Evolutionary conservation across 108 stramenopile genomes (phyloP), one percentile per base, ranked within the genome.

Genomic region (Schizochytrium sp.): DNA sequence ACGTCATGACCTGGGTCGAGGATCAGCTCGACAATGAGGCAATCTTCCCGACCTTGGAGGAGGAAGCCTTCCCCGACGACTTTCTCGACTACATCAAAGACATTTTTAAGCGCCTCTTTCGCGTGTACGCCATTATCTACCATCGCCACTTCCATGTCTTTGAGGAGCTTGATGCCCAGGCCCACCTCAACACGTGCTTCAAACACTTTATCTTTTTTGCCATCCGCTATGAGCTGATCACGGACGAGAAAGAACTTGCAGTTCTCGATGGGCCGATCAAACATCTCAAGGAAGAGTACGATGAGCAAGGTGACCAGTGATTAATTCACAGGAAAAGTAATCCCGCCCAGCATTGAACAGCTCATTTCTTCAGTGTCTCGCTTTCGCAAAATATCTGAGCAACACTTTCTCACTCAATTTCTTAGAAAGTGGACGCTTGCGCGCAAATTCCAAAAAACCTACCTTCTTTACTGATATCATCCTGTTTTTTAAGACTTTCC

Each of bases 151-250:
- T 89, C 60, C 71, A 90, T 16, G 53, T 60, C 57, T 69, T 93
- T n/a, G 91, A 92, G 89, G 57, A 58, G 44, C 72, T 92, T 6
- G 92, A 89, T 41, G 93, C 92, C 28, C 92, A 72, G 19, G 72
- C 91, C 16, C 93, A 93, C 60, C 89, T 93, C n/a, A 93, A 93
- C 91, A 93, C 93, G 10, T 93, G 90, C 58, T 93, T 93, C 92
- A 93, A 93, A 90, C 93, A 93, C 91, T 93, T 93, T 60, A 76
- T 93, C n/a, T 92, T 91, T 45, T 93, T 93, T 87, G 55, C 59
- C 44, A 72, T 91, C 41, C 90, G 92, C 88, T 93, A 91, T 45
- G 92, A 93, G 41, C 72, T 93, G 87, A 87, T 93, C 29, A 10
- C 57, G 5, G 18, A 51, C 58, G 58, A 87, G 25, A 12, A 48